Base-by-base conservation (phyloP, 345 rosid genomes). In the Turritis glabra region DNA sequence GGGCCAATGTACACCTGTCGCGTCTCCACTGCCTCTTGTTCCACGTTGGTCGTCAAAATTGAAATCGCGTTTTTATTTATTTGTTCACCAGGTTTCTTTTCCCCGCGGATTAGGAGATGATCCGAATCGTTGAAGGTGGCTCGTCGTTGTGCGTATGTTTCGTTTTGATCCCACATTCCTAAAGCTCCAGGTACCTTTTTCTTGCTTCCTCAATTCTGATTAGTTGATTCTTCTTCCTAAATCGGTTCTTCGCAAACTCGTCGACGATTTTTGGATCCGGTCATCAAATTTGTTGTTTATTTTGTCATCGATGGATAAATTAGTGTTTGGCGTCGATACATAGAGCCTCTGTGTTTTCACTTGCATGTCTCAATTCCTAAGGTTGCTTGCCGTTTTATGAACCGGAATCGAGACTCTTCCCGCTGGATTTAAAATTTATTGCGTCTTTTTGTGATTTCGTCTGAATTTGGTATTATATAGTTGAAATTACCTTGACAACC, bases 101-200 rank as follows among this genome's bases (percentile, higher is more conserved):
- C 75, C 64, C 69, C 73, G 73, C 69, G 60, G 77, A 26, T n/a
- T 32, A 22, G 18, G 67, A 32, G 13, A 55, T 71, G 73, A 58
- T 47, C n/a, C 32, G 14, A 57, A 48, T 26, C 26, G 33, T 66
- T 72, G 72, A 41, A 71, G 41, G 47, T 47, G 26, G 46, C 46
- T 40, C 7, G 7, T 4, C 46, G 2, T 25, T 25, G 68, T 30
- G 67, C 64, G 7, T 77, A 65, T 77, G 81, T 71, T 77, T 77
- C 51, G 81, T 51, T 77, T 72, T 51, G 77, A 77, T 77, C 73
- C 81, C 4, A 58, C 73, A 72, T 77, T 65, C 48, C 11, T 72
- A 25, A 72, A 71, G 40, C 77, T 77, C n/a, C 77, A 66, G 77
- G 81, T 77, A 48, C 26, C 25, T 22, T 9, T 35, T 18, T 8